A percentile compares a stretch with the other conserved stretches of the same genome.
These are phyloP conservation scores for Nakataea oryzae DNA, from an alignment of 2,329 filamentous ascomycete species.

Conservation along the genomic window DNA sequence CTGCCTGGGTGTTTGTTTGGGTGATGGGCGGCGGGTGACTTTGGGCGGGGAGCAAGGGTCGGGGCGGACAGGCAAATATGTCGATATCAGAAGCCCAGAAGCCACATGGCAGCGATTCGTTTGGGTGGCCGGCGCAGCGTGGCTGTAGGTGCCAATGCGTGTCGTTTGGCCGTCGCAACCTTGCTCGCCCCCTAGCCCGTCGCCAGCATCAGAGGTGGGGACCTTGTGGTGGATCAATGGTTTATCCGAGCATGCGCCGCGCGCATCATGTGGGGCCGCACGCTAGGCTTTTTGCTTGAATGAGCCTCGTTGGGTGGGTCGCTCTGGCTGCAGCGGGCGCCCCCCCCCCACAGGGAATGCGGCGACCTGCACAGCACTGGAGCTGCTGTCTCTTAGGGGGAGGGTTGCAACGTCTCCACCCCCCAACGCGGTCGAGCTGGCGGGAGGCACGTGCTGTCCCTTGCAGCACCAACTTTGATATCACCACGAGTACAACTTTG, in stretches of 20 bases:
- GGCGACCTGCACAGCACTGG: neutral
- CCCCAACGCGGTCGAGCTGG: no score
- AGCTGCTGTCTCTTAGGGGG: neutral
- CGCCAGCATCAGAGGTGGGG: neutral
- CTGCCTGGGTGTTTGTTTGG: neutral
- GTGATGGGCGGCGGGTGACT: neutral
- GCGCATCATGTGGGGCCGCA: neutral
- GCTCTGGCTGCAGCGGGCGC: neutral
- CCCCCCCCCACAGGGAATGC: neutral
- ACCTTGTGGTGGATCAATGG: neutral
- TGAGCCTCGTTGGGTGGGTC: no score
- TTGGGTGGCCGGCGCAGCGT: neutral
- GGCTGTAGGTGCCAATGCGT: no score
- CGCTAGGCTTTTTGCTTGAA: no score
- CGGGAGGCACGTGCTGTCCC: no score
- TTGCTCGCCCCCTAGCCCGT: neutral
- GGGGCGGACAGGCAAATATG: neutral
- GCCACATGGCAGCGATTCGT: neutral
- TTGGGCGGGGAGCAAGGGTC: neutral
- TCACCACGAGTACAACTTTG: neutral
- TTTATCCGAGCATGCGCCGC: neutral
- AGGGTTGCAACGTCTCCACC: neutral
- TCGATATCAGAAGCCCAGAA: neutral
- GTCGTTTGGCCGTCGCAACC: neutral
- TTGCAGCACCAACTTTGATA: neutral